A percentile compares a stretch with the other conserved stretches of the same genome.
phyloP scores from a whole-genome alignment of 2,329 filamentous ascomycete genomes.

The Didymella exigua region DNA sequence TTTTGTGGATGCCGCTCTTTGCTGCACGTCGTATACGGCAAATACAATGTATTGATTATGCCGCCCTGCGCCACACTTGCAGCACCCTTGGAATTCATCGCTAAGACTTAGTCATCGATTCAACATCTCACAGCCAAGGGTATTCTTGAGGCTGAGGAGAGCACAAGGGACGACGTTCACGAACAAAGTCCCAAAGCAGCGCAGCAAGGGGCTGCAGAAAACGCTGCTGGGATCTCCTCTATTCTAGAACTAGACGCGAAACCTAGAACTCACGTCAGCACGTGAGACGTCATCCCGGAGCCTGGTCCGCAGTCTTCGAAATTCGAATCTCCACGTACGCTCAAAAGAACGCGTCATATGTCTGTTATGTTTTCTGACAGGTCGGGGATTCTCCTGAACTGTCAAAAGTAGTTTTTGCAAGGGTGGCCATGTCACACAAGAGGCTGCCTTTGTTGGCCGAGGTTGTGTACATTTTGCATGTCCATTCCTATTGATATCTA shows the following conservation, averaged over 20 bases:
- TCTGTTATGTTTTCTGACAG: neutral
- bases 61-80: slow-evolving; percentile 3
- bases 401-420: neutral
- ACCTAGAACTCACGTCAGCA: slow-evolving; percentile 7
- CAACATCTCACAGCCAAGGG: neutral
- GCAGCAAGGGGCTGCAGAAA: slow-evolving; percentile 7
- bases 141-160: neutral
- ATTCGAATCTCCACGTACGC: neutral
- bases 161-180: neutral
- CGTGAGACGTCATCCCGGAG: slow-evolving; percentile 12
- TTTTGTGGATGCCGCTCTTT: neutral
- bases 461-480: neutral
- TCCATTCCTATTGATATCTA: neutral
- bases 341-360: neutral
- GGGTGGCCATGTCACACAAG: neutral
- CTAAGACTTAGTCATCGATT: slow-evolving; percentile 5
- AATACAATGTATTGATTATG: slow-evolving; percentile 3
- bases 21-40: neutral
- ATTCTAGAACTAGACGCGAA: neutral
- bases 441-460: neutral
- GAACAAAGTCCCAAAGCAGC: slow-evolving; percentile 2
- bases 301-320: neutral
- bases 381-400: neutral
- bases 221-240: slow-evolving; percentile 5
- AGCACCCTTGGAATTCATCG: neutral